Percentiles rank a stretch among this genome's conserved stretches.
phyloP scores from a whole-genome alignment of 257 asterid genomes.

The Fraxinus quadrangulata region DNA sequence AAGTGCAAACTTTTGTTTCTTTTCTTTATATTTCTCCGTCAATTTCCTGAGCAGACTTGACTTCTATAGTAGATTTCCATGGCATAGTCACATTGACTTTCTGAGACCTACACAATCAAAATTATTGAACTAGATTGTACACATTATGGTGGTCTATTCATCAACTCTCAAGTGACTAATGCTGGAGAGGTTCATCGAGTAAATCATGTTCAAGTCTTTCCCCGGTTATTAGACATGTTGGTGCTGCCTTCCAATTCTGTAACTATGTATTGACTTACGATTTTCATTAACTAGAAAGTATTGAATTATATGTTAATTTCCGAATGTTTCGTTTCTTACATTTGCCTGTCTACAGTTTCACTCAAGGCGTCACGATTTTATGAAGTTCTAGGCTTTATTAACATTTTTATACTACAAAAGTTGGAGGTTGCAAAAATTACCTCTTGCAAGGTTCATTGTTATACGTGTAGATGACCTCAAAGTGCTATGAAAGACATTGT shows the following conservation, averaged over 20 bases:
- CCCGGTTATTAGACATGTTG: background rate
- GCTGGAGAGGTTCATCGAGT: background rate
- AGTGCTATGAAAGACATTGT: background rate
- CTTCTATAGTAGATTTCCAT: background rate
- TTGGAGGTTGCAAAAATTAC: conserved; percentile 2
- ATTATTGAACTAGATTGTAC: background rate
- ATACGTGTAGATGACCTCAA: background rate
- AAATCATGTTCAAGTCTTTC: conserved; percentile 7
- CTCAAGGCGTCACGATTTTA: background rate
- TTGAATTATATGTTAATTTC: background rate
- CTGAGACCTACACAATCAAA: background rate
- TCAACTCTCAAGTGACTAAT: background rate
- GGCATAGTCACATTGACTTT: background rate
- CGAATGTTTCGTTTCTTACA: background rate
- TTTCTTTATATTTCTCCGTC: background rate
- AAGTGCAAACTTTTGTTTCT: background rate
- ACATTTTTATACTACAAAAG: background rate
- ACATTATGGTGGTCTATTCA: background rate
- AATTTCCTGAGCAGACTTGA: background rate
- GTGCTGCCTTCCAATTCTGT: background rate
- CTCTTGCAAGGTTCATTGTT: conserved; percentile 8
- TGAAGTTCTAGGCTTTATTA: background rate
- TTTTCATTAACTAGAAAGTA: background rate
- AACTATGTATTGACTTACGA: background rate
- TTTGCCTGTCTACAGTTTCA: background rate